These are phyloP conservation scores for Penicillium sp. DNA, from an alignment of 2,329 filamentous ascomycete species.

Conservation along the genomic window DNA sequence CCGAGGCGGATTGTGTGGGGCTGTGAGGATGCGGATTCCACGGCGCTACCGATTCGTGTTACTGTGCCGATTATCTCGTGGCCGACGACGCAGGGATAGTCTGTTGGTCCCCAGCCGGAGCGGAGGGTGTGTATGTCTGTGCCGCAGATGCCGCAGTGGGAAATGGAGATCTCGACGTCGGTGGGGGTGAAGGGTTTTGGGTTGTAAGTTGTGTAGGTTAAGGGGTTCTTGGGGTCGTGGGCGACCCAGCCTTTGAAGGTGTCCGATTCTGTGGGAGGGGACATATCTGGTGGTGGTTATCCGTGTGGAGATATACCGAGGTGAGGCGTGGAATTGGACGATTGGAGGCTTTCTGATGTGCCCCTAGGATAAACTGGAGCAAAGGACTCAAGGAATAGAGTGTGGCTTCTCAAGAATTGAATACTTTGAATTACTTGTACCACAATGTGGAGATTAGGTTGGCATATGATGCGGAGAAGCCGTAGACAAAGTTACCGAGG, in stretches of 20 bases:
- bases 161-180: slow-evolving; percentile 66
- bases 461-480: slow-evolving; percentile 13
- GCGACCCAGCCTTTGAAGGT: slow-evolving; percentile 44
- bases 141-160: slow-evolving; percentile 67
- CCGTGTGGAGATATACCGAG: slow-evolving; percentile 1
- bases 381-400: background rate
- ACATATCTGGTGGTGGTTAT: slow-evolving; percentile 1
- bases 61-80: slow-evolving; percentile 65
- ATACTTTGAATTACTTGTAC: background rate
- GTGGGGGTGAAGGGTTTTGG: slow-evolving; percentile 53
- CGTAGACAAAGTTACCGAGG: slow-evolving; percentile 13
- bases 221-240: slow-evolving; percentile 32
- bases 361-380: background rate
- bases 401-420: no score
- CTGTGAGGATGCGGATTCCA: slow-evolving; percentile 19
- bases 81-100: slow-evolving; percentile 56
- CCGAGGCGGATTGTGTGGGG: slow-evolving; percentile 53
- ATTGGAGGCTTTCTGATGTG: background rate
- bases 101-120: slow-evolving; percentile 47
- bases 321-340: background rate
- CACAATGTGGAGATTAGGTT: background rate
- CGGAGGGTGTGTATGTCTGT: slow-evolving; percentile 60
- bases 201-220: slow-evolving; percentile 37
- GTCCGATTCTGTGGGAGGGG: slow-evolving; percentile 21
- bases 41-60: slow-evolving; percentile 52